phyloP scores from a whole-genome alignment of 169 alveolate species.

The Plasmodium reichenowi region DNA sequence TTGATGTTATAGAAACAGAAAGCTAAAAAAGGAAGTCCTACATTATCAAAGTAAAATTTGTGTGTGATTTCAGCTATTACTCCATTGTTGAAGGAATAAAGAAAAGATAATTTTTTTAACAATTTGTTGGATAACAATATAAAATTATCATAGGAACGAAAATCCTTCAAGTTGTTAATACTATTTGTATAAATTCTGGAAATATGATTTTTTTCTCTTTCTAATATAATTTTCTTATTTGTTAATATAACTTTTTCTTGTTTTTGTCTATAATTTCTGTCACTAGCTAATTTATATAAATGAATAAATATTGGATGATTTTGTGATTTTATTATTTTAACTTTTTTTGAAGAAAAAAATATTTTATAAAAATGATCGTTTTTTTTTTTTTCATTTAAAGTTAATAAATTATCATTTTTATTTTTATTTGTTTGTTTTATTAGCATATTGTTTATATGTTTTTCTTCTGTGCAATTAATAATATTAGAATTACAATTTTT shows the following conservation, averaged over 20 bases:
- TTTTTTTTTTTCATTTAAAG: conserved; percentile 45
- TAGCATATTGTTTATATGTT: conserved; percentile 34
- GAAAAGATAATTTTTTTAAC: conserved; percentile 30
- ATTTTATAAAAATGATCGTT: conserved; percentile 73
- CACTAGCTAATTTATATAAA: conserved; percentile 69
- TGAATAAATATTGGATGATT: conserved; percentile 74
- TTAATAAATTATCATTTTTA: conserved; percentile 14
- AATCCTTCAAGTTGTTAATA: conserved; percentile 54
- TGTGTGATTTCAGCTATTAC: conserved; percentile 57
- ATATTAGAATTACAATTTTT: not conserved
- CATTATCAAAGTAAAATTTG: conserved; percentile 59
- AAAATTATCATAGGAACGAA: conserved; percentile 51
- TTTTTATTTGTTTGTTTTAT: not conserved
- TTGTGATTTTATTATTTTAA: conserved; percentile 74
- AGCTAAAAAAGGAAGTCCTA: conserved; percentile 57
- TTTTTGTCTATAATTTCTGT: conserved; percentile 50
- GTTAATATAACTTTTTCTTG: conserved; percentile 62
- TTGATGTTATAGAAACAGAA: conserved; percentile 55
- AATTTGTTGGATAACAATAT: conserved; percentile 50
- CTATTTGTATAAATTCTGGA: conserved; percentile 66
- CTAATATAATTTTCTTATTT: conserved; percentile 45
- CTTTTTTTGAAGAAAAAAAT: conserved; percentile 72
- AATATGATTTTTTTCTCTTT: conserved; percentile 60
- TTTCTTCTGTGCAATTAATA: conserved; percentile 20
- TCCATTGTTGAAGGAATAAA: conserved; percentile 68